Conservation (phyloP, 2,329 filamentous ascomycete species). For the Botrytis squamosa region DNA sequence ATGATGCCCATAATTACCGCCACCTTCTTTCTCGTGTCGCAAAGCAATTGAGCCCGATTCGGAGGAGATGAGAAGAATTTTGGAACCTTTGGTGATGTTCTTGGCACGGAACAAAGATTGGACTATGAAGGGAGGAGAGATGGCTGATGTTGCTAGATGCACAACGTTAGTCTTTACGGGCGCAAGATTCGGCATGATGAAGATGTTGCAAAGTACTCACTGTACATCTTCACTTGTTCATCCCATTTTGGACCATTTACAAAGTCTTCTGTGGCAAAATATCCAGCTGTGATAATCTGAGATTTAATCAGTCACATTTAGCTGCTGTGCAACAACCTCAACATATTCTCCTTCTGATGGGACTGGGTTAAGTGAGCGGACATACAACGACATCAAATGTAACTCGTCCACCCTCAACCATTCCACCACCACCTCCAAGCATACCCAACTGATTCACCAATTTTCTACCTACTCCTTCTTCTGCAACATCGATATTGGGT, state of each 20-base stretch:
- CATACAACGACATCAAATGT: conserved; percentile 48
- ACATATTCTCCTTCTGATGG: neutral
- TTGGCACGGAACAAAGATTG: conserved; percentile 58
- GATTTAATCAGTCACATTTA: conserved; percentile 29
- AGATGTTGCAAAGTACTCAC: conserved; percentile 57
- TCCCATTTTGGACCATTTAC: conserved; percentile 60
- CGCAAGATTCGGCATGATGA: conserved; percentile 39
- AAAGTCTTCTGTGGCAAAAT: conserved; percentile 67
- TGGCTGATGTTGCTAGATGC: conserved; percentile 33
- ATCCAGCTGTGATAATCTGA: conserved; percentile 66
- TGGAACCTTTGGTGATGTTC: conserved; percentile 51
- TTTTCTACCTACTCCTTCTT: conserved; percentile 48
- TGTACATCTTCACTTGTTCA: conserved; percentile 69
- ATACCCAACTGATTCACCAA: conserved; percentile 47
- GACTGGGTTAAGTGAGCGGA: conserved; percentile 12
- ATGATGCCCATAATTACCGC: conserved; percentile 73
- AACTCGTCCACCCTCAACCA: conserved; percentile 36
- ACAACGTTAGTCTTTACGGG: conserved; percentile 40
- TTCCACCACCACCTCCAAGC: conserved; percentile 33
- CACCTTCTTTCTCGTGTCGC: conserved; percentile 67
- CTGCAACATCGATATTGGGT: conserved; percentile 55
- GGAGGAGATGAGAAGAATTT: conserved; percentile 69
- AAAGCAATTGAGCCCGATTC: conserved; percentile 69
- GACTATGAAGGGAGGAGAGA: conserved; percentile 53
- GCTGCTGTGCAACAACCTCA: neutral